Percentiles rank a stretch among this genome's conserved stretches.
Evolutionary conservation across 2,329 filamentous ascomycete genomes (phyloP).

Genomic region (Aspergillus sclerotialis): DNA sequence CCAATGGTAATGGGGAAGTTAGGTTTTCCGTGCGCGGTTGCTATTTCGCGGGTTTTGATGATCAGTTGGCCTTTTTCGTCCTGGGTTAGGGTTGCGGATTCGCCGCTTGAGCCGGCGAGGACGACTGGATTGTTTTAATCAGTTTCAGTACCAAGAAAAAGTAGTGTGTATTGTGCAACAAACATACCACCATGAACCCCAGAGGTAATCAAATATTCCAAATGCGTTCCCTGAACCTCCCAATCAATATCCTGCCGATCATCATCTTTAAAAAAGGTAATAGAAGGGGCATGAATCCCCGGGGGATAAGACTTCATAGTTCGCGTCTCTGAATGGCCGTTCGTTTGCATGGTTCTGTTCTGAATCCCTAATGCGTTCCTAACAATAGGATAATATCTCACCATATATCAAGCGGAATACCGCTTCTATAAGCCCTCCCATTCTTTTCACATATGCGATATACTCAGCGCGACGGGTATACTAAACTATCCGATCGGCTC

Average conservation of each 20-base stretch:
- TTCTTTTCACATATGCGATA: no score
- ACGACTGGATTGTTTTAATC: slow-evolving; percentile 19
- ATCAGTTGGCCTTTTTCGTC: slow-evolving; percentile 36
- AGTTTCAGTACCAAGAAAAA: neutral
- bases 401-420: no score
- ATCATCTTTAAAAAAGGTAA: slow-evolving; percentile 50
- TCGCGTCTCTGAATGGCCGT: no score
- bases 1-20: slow-evolving; percentile 37
- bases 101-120: slow-evolving; percentile 40
- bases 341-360: no score
- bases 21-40: slow-evolving; percentile 22
- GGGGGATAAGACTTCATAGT: no score
- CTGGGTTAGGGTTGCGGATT: slow-evolving; percentile 35
- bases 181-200: slow-evolving; percentile 45
- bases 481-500: no score
- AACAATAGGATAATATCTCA: no score
- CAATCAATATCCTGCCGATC: slow-evolving; percentile 49
- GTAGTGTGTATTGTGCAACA: slow-evolving; percentile 13
- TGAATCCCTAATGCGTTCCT: no score
- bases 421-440: no score
- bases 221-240: slow-evolving; percentile 47
- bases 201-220: slow-evolving; percentile 48
- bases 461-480: no score
- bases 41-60: slow-evolving; percentile 31
- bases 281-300: slow-evolving; percentile 50